Base-by-base conservation (phyloP, 177 flowering plant genomes). In the Vitis hybrid region DNA sequence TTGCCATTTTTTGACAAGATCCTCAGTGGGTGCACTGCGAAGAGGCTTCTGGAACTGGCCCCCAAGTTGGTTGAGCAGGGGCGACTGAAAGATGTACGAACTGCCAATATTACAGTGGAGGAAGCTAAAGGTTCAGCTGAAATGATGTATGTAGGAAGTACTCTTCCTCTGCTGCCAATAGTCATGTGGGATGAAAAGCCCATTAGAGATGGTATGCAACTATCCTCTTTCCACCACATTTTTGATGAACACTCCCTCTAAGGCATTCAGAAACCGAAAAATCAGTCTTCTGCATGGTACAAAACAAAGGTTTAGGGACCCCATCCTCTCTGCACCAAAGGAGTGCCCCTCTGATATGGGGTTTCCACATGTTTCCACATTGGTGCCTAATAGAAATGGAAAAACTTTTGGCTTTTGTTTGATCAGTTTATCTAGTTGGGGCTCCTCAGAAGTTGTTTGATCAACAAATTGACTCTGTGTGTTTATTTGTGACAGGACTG, bases 91-190 rank as follows among this genome's bases (percentile, higher is more conserved):
- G 67, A 84, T 53, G 88, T 87, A 56, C 78, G 68, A 64, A 80
- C 79, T 20, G 74, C 69, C 2, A 80, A 87, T 75, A 73, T 93
- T 58, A 83, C 83, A 0, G 75, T 84, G 13, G 91, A 85, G 66
- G 84, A 88, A 80, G 98, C 83, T 3, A 93, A 86, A 83, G 69
- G 61, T 45, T 77, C 91, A 6, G 86, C 83, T 29, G 98, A 93
- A 70, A 91, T 91, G 92, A 90, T 91, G 94, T 88, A 55, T 72
- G 81, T 93, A 0, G 97, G 95, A 71, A 93, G 98, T 81, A 84
- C 90, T 13, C 90, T 93, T 66, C 95, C 93, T 20, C 22, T 93
- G 18, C 64, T 91, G 74, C 97, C 96, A 0, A 85, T 91, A 68
- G 72, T 87, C 71, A 50, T 15, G 74, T 93, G 97, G 98, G 98